Evolutionary conservation across 176 grass and related monocot species (phyloP).

Genomic region (Aegilops bicornis): DNA sequence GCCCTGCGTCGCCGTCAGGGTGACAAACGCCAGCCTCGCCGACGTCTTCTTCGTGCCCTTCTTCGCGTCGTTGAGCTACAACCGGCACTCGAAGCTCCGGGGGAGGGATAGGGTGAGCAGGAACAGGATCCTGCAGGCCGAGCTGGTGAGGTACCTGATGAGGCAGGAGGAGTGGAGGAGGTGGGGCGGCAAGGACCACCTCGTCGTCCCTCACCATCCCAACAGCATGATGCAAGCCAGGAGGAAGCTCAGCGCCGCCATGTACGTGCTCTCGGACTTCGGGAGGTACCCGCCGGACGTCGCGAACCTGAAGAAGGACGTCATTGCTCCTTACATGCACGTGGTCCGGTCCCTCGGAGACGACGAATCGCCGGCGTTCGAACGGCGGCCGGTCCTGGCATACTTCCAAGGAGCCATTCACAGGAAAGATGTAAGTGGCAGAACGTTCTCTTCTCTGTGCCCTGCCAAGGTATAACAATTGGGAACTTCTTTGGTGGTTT

Average conservation of each 20-base stretch:
- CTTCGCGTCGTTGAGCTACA: constrained; percentile 91
- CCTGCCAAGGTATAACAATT: constrained; percentile 1
- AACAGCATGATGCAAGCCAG: constrained; percentile 84
- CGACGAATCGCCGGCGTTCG: constrained; percentile 47
- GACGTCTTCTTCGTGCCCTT: constrained; percentile 87
- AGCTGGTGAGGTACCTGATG: constrained; percentile 61
- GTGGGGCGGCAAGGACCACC: constrained; percentile 64
- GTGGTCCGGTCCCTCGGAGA: constrained; percentile 55
- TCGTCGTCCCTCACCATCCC: constrained; percentile 84
- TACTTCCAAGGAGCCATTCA: constrained; percentile 89
- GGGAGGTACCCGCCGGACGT: constrained; percentile 70
- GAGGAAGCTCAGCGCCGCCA: constrained; percentile 59
- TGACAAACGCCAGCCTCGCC: constrained; percentile 59
- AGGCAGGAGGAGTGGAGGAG: constrained; percentile 52
- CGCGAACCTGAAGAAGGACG: constrained; percentile 85
- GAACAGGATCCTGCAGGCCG: constrained; percentile 59
- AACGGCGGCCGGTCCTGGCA: constrained; percentile 46
- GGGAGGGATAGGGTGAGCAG: constrained; percentile 44
- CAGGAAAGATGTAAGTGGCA: constrained; percentile 70
- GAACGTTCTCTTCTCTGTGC: neutral
- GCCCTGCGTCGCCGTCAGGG: constrained; percentile 60
- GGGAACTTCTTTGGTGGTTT: constrained; percentile 11
- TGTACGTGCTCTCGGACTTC: constrained; percentile 78
- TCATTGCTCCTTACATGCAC: constrained; percentile 81
- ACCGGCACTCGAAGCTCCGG: constrained; percentile 62